Evolutionary conservation across 1,284 basidiomycete genomes (phyloP), one percentile per base, ranked within the genome.

Genomic region (Xerocomus amazonicus): DNA sequence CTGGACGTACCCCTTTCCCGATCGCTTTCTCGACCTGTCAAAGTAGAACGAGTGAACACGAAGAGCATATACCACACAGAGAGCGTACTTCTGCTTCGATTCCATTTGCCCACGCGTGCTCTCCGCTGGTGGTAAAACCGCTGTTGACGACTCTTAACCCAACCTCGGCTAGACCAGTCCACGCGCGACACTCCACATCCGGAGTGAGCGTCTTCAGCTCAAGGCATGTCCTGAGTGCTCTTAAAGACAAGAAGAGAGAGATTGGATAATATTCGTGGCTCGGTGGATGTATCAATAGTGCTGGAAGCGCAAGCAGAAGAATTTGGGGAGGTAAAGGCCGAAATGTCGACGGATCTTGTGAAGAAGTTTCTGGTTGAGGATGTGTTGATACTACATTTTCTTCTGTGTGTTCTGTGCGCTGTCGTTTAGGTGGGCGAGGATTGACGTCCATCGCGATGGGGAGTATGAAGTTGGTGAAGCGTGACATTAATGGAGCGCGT

Each of bases 91-190:
- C 84, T 0, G 53, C 58, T 53, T 80, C 77, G 3, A 82, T 67
- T 26, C 73, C 77, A 26, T 62, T 57, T 7, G 77, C 69, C 80
- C 78, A 76, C 28, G 60, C 46, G 60, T 73, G 53, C 43, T 70
- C 70, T 9, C 67, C 71, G 32, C 63, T 60, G 37, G 67, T 59
- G 45, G 67, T 68, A 48, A 76, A 70, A 23, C 79, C 73, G 26
- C 74, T 73, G 27, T 68, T 68, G 48, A 79, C 70, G 41, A 79
- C 74, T 55, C 71, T 71, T 63, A 87, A 72, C 8, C 83, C 85
- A 5, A 86, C 55, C 66, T 89, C 86, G 0, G 80, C 84, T 2
- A 87, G 58, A 2, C 76, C 75, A 0, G 79, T 80, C 81, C 83
- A 86, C 1, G 83, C 83, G 2, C 81, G 70, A 58, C 83, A 86